Evolutionary conservation across 257 asterid species (phyloP).

Genomic region (Forsythia suspensa): DNA sequence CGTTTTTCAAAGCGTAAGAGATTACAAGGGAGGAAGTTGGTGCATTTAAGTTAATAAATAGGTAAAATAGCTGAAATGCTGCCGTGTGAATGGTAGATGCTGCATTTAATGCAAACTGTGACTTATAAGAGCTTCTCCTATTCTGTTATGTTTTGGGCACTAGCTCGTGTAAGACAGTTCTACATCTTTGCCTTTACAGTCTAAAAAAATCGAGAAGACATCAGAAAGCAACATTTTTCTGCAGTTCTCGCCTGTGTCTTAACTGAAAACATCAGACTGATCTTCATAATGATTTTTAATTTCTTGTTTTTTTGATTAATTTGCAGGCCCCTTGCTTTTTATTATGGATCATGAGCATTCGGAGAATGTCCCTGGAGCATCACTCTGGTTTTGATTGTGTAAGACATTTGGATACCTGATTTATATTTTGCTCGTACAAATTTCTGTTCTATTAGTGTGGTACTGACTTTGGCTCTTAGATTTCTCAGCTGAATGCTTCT

Average conservation of each 20-base stretch:
- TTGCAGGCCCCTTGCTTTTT: conserved; percentile 82
- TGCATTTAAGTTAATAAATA: background rate
- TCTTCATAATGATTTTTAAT: conserved; percentile 8
- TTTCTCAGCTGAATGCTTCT: conserved; percentile 20
- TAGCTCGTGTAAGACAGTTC: background rate
- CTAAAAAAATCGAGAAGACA: background rate
- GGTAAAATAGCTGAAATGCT: background rate
- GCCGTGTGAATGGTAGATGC: background rate
- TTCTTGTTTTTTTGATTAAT: conserved; percentile 22
- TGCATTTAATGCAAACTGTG: background rate
- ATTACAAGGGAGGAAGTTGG: background rate
- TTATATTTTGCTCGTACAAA: conserved; percentile 6
- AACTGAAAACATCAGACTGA: conserved; percentile 8
- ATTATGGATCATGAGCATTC: conserved; percentile 64
- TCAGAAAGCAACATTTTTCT: background rate
- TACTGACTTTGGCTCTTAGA: background rate
- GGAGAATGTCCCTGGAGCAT: conserved; percentile 83
- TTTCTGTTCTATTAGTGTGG: conserved; percentile 12
- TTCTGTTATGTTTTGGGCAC: background rate
- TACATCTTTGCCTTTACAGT: background rate
- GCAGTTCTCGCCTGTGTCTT: conserved; percentile 5
- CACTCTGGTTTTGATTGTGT: conserved; percentile 96
- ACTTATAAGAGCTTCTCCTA: background rate
- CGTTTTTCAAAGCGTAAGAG: background rate
- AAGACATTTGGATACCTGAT: conserved; percentile 35